Conservation (phyloP, 1,139 yeast genomes). For the Debaryomycetaceae sp. region DNA sequence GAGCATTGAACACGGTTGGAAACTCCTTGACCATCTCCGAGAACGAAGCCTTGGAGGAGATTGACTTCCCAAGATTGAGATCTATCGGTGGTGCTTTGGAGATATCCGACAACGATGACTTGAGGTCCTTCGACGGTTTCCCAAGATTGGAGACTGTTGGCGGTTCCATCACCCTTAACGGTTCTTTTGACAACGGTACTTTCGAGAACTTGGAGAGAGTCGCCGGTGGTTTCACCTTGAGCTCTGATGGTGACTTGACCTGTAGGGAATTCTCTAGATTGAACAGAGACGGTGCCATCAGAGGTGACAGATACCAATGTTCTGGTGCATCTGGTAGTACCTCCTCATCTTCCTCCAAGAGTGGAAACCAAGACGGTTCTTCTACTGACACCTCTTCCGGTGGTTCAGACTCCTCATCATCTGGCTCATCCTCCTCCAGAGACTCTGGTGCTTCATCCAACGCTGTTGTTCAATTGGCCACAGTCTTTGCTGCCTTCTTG, state of each 20-base stretch:
- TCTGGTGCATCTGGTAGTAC: conserved; percentile 49
- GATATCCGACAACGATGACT: conserved; percentile 76
- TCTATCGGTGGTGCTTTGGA: conserved; percentile 85
- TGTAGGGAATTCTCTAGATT: conserved; percentile 72
- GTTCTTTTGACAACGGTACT: conserved; percentile 77
- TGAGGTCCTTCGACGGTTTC: conserved; percentile 68
- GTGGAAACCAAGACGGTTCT: conserved; percentile 23
- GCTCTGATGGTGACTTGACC: conserved; percentile 74
- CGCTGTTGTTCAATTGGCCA: conserved; percentile 38
- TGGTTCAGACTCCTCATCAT: conserved; percentile 4
- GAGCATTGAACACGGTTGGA: conserved; percentile 62
- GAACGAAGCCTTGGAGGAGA: conserved; percentile 66
- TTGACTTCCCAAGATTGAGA: conserved; percentile 69
- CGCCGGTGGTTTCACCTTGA: conserved; percentile 86
- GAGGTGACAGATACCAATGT: conserved; percentile 87
- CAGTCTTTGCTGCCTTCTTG: conserved; percentile 57
- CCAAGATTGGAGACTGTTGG: conserved; percentile 67
- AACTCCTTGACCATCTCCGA: conserved; percentile 74
- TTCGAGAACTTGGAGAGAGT: conserved; percentile 71
- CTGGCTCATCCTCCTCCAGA: conserved; percentile 17
- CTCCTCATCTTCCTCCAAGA: conserved; percentile 34
- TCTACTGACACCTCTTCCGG: conserved; percentile 22
- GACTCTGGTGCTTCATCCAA: conserved; percentile 25
- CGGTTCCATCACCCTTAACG: conserved; percentile 82
- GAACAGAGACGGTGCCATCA: conserved; percentile 71